Base-by-base conservation (phyloP, 495 filamentous ascomycete genomes). In the Lichenothelia convexa region DNA sequence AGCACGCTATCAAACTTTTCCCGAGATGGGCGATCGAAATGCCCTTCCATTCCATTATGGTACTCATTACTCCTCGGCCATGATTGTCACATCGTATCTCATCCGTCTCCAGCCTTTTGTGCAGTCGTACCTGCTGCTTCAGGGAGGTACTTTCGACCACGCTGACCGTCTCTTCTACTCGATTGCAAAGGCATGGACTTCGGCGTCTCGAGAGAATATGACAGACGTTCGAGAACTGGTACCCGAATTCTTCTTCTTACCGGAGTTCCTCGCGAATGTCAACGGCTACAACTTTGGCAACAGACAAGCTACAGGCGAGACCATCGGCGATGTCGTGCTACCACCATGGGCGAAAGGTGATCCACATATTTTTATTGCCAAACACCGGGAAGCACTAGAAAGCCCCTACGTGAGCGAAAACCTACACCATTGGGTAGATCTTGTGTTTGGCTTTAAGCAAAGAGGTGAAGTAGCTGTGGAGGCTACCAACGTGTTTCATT, bases 321-420 rank as follows among this genome's bases (percentile, higher is more conserved):
- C 62, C 5, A 85, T 97, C 31, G 76, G 93, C 50, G 71, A 77
- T 30, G 91, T 97, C 20, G 62, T 70, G 38, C 61, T 97, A 18
- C 89, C 89, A 4, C 86, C 83, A 5, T 97, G 89, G 89, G 89
- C 89, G 5, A 93, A 95, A 52, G 86, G 85, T 0, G 87, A 94
- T 46, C 87, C 89, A 0, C 83, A 89, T 48, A 80, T 95, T 18
- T 97, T 95, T 54, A 81, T 95, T 41, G 72, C 81, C 3, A 95
- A 93, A 54, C 77, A 97, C 48, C 70, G 89, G 15, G 84, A 93
- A 61, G 89, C 89, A 5, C 62, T 97, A 2, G 89, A 97, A 49
- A 93, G 85, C 43, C 83, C 85, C 0, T 82, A 93, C 50, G 89
- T 95, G 40, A 93, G 83, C 47, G 68, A 79, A 45, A 70, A 85